Evolutionary conservation across 2,329 filamentous ascomycete species (phyloP).

Genomic region (Daldinia sp.): DNA sequence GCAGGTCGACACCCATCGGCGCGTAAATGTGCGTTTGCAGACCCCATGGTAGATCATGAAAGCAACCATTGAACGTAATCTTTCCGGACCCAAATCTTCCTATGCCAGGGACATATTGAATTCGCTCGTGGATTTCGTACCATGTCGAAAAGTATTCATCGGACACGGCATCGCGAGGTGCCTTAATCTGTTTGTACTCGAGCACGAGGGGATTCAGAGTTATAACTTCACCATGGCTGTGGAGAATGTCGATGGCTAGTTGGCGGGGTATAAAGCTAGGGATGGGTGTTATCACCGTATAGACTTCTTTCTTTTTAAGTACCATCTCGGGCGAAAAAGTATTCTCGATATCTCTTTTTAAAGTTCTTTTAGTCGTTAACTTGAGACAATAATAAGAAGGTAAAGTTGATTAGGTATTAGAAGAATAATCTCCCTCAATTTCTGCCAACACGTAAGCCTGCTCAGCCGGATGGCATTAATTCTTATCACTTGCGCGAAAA

Average conservation of each 20-base stretch:
- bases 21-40: slow-evolving; percentile 79
- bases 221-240: slow-evolving; percentile 78
- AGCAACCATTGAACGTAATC: slow-evolving; percentile 77
- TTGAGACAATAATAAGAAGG: slow-evolving; percentile 21
- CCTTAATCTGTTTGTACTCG: slow-evolving; percentile 71
- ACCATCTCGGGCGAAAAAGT: slow-evolving; percentile 53
- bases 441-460: slow-evolving; percentile 38
- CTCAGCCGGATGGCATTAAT: slow-evolving; percentile 29
- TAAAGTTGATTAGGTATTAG: slow-evolving; percentile 13
- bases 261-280: slow-evolving; percentile 77
- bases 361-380: slow-evolving; percentile 12
- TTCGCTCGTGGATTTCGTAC: slow-evolving; percentile 78
- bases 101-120: slow-evolving; percentile 75
- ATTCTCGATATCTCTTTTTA: slow-evolving; percentile 9
- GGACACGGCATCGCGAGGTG: slow-evolving; percentile 74
- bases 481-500: slow-evolving; percentile 21
- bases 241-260: slow-evolving; percentile 78
- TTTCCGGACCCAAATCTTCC: slow-evolving; percentile 73
- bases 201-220: slow-evolving; percentile 77
- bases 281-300: slow-evolving; percentile 77
- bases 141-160: slow-evolving; percentile 80
- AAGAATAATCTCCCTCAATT: slow-evolving; percentile 27
- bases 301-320: slow-evolving; percentile 72
- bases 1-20: slow-evolving; percentile 73
- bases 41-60: slow-evolving; percentile 79